Evolutionary conservation across 2,329 filamentous ascomycete species (phyloP), one percentile per base, ranked within the genome.

Genomic region (Dendrostoma leiphaemia): DNA sequence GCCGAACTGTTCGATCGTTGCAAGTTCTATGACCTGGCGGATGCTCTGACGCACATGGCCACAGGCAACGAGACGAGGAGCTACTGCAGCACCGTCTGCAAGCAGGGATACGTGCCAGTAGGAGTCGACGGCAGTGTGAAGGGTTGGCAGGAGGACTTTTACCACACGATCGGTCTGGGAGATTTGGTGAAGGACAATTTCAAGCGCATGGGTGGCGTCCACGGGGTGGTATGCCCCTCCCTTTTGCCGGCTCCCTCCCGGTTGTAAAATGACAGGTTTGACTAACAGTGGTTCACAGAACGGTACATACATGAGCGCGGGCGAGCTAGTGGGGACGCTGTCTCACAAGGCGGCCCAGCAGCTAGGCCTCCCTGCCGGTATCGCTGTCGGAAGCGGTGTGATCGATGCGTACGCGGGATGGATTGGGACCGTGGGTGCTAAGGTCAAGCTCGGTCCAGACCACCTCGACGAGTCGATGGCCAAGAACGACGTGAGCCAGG

Each of bases 321-420:
- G 94, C 59, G 93, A 99, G 70, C 81, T 93, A 6, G 91, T 96
- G 28, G 94, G 93, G 48, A 85, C 83, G 0, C 78, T 99, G 17
- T 94, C 88, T 65, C 88, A 93, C 60, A 89, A 89, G 65, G 92
- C 94, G 6, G 90, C 89, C 15, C 73, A 79, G 45, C 89, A 97
- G 60, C 84, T 99, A 57, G 93, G 94, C 7, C 81, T 99, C 3
- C 88, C 88, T 5, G 79, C 88, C 19, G 93, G 92, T 35, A 94
- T 97, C 62, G 91, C 94, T 17, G 89, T 99, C 52, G 94, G 94
- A 51, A 96, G 91, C 66, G 92, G 92, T 70, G 94, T 99, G 60
- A 99, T 99, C 66, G 94, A 99, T 69, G 94, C 94, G 17, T 99
- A 99, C 66, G 94, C 94, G 56, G 94, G 94, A 60, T 99, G 94